phyloP scores from a whole-genome alignment of 495 filamentous ascomycete genomes.

The Parathielavia hyrcaniae region DNA sequence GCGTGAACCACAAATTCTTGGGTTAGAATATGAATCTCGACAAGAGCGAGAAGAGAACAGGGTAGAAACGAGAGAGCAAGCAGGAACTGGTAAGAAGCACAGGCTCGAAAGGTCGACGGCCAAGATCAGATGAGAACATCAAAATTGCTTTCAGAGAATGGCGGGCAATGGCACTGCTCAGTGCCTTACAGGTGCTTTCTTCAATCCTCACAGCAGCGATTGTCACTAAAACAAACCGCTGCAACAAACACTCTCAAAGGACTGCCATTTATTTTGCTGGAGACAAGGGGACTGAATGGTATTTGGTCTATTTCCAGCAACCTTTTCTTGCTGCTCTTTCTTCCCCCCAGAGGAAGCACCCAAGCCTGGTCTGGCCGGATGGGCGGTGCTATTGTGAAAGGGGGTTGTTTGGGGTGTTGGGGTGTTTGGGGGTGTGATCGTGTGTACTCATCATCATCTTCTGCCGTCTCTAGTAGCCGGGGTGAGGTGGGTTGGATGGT shows the following conservation, averaged over 20 bases:
- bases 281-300: slow-evolving; percentile 14
- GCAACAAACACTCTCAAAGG: background rate
- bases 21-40: no score
- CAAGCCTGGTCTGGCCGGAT: slow-evolving; percentile 3
- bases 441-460: slow-evolving; percentile 10
- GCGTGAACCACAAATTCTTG: background rate
- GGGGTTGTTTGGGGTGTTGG: background rate
- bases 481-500: background rate
- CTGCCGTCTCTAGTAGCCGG: background rate
- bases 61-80: background rate
- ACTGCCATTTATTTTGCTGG: background rate
- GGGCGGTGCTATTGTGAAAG: background rate
- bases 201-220: no score
- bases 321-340: slow-evolving; percentile 10
- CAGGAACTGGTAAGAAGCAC: no score
- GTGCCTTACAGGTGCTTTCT: background rate
- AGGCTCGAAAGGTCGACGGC: no score
- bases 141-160: no score
- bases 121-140: no score
- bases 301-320: slow-evolving; percentile 26
- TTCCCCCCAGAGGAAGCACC: slow-evolving; percentile 1
- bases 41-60: background rate
- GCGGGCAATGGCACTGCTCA: background rate
- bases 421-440: slow-evolving; percentile 3
- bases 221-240: no score